These are phyloP conservation scores for Eucommia ulmoides DNA, from an alignment of 257 asterid species.

Conservation along the genomic window DNA sequence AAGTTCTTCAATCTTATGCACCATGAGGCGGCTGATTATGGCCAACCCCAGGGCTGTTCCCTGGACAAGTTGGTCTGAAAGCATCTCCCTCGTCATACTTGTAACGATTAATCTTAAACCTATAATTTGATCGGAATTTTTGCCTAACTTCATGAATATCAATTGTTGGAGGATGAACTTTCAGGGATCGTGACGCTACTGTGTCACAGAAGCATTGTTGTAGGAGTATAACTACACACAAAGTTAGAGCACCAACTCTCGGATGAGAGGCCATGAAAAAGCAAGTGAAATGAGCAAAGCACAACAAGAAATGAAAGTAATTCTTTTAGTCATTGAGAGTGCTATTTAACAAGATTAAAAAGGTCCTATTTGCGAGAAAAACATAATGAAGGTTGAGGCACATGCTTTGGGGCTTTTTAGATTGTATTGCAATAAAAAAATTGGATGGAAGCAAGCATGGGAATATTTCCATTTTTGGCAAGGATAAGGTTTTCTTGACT, in stretches of 20 bases:
- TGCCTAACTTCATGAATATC: no score
- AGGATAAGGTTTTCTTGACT: constrained; percentile 25
- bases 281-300: background rate
- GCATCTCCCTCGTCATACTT: constrained; percentile 26
- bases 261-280: constrained; percentile 20
- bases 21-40: constrained; percentile 28
- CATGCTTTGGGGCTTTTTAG: constrained; percentile 10
- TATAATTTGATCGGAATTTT: background rate
- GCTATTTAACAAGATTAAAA: constrained; percentile 18
- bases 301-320: constrained; percentile 13
- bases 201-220: constrained; percentile 4
- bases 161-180: background rate
- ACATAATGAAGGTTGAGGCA: background rate
- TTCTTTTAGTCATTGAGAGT: constrained; percentile 1
- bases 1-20: no score
- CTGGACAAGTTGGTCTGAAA: constrained; percentile 42
- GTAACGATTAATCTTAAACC: constrained; percentile 9
- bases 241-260: constrained; percentile 4
- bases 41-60: constrained; percentile 78
- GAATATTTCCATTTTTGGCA: constrained; percentile 39
- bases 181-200: constrained; percentile 4
- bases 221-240: constrained; percentile 12
- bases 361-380: constrained; percentile 11
- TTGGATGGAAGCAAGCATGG: constrained; percentile 15
- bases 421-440: constrained; percentile 22